Base-by-base conservation (phyloP, 805 yeast genomes). In the Kodamaea restingae region DNA sequence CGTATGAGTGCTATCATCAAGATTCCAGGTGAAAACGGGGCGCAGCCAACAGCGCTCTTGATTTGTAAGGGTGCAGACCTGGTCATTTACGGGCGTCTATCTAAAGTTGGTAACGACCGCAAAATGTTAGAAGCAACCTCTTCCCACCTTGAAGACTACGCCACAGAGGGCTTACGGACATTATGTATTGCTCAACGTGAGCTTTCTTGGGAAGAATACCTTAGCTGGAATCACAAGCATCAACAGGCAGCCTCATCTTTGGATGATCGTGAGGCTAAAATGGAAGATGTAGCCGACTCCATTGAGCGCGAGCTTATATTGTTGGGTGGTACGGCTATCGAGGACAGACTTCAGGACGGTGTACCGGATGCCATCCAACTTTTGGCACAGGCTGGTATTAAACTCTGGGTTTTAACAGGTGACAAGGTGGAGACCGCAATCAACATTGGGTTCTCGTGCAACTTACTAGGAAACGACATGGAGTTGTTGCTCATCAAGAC, bases 11-110 rank as follows among this genome's bases (percentile, higher is more conserved):
- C 85, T 11, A 80, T 84, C 46, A 71, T 84, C 27, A 83, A 82
- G 56, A 68, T 85, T 29, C 88, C 88, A 1, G 54, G 55, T 3
- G 45, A 46, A 9, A 42, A 32, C 4, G 40, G 41, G 2, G 61
- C 46, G 9, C 64, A 59, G 33, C 63, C 71, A 8, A 78, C 70
- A 38, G 87, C 83, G 0, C 60, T 84, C 30, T 63, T 84, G 48
- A 76, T 84, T 41, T 84, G 91, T 66, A 85, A 85, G 60, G 95
- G 95, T 64, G 95, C 95, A 2, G 95, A 85, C 61, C 81, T 88
- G 21, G 74, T 84, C 39, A 84, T 85, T 35, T 85, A 81, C 52
- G 75, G 81, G 3, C 70, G 95, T 58, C 67, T 85, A 46, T 58
- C 69, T 17, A 54, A 55, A 24, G 67, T 60, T 20, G 65, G 70